Conservation (phyloP, 176 grass and related monocot species). For the Oryza longistaminata region DNA sequence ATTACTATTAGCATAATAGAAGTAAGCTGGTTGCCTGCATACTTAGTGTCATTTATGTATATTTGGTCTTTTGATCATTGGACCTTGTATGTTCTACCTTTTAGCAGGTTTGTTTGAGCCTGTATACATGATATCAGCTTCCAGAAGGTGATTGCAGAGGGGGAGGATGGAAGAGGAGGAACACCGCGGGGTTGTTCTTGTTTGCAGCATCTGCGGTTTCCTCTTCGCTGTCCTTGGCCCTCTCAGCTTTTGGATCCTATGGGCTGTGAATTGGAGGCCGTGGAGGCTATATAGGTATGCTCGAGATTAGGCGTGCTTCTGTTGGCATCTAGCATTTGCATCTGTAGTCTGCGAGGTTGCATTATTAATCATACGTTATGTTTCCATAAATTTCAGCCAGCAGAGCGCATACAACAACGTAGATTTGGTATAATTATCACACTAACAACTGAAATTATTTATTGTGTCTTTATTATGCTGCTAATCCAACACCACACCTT, state of each 20-base stretch:
- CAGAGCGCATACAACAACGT: neutral
- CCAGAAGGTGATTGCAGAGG: constrained; percentile 48
- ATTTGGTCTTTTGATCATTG: constrained; percentile 14
- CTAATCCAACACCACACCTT: constrained; percentile 20
- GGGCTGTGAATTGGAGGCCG: constrained; percentile 98
- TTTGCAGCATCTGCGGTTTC: constrained; percentile 79
- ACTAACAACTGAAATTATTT: neutral
- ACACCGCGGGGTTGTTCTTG: constrained; percentile 67
- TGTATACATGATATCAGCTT: constrained; percentile 64
- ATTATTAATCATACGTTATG: neutral
- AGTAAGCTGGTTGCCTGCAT: constrained; percentile 23
- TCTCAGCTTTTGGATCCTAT: constrained; percentile 94
- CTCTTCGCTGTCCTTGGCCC: constrained; percentile 83
- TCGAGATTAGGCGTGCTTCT: constrained; percentile 4
- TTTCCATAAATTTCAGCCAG: constrained; percentile 7
- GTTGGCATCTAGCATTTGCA: constrained; percentile 26
- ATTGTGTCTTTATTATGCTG: neutral
- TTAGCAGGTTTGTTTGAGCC: constrained; percentile 31
- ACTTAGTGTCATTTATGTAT: constrained; percentile 11
- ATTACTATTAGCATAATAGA: neutral
- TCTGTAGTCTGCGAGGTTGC: neutral
- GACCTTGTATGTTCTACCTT: constrained; percentile 13
- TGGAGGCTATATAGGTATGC: constrained; percentile 95
- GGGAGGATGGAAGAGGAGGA: constrained; percentile 84
- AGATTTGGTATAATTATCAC: neutral